Conservation (phyloP, 1,284 basidiomycete species). For the Athelia sp. region DNA sequence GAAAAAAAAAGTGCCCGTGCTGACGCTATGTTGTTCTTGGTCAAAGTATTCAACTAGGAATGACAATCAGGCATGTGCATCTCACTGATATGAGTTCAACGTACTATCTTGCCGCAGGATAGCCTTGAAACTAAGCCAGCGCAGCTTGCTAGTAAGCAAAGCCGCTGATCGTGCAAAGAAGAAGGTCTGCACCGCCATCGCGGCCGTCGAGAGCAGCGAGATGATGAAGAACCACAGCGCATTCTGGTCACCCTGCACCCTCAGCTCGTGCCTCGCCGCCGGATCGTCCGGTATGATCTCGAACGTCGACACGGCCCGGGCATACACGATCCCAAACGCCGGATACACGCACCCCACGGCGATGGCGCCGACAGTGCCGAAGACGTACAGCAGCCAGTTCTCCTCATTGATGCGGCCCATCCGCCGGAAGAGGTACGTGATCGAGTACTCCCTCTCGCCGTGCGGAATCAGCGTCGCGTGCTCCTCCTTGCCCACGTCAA, state of each 20-base stretch:
- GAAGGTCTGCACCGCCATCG: slow-evolving; percentile 65
- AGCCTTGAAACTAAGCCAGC: slow-evolving; percentile 67
- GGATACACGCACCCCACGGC: slow-evolving; percentile 85
- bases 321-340: slow-evolving; percentile 47
- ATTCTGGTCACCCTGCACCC: slow-evolving; percentile 51
- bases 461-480: too few relatives aligned
- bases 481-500: slow-evolving; percentile 26
- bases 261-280: too few relatives aligned
- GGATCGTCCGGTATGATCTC: too few relatives aligned
- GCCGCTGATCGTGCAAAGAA: slow-evolving; percentile 67
- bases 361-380: slow-evolving; percentile 51
- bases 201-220: slow-evolving; percentile 60
- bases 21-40: slow-evolving; percentile 68
- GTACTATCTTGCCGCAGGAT: slow-evolving; percentile 81
- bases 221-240: slow-evolving; percentile 84
- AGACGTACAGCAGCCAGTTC: slow-evolving; percentile 49
- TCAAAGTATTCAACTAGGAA: slow-evolving; percentile 80
- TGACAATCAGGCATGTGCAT: slow-evolving; percentile 6
- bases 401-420: slow-evolving; percentile 66
- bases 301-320: too few relatives aligned
- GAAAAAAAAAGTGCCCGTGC: not conserved
- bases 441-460: too few relatives aligned
- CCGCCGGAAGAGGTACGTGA: slow-evolving; percentile 25
- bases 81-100: slow-evolving; percentile 20
- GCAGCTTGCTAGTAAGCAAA: slow-evolving; percentile 61